Percentiles rank a stretch among this genome's conserved stretches.
Evolutionary conservation across 352 stramenopile genomes (phyloP).

Genomic region (Phytophthora pluvialis): DNA sequence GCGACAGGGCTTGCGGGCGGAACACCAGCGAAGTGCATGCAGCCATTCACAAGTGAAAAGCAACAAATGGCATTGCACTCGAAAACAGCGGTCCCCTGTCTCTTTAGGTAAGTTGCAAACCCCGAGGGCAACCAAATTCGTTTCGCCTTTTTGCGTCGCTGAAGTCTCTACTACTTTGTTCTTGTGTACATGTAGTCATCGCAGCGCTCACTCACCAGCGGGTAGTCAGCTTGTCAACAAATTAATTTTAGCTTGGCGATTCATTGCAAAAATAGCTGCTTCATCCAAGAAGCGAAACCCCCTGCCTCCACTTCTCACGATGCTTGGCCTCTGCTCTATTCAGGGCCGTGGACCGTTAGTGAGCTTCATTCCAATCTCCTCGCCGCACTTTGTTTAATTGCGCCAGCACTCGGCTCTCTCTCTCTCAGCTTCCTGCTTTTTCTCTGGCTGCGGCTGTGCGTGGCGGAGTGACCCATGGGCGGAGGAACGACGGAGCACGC

Average conservation of each 20-base stretch:
- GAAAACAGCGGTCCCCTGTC: slow-evolving; percentile 1
- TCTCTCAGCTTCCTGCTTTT: slow-evolving; percentile 1
- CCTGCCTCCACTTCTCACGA: slow-evolving; percentile 23
- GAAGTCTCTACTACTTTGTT: neutral
- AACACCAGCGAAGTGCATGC: too few species aligned
- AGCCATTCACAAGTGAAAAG: neutral
- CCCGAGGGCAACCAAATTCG: neutral
- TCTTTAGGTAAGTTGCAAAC: neutral
- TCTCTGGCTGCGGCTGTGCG: slow-evolving; percentile 11
- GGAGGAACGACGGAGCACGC: slow-evolving; percentile 23
- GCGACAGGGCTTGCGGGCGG: neutral
- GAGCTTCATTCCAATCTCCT: slow-evolving; percentile 10
- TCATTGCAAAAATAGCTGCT: slow-evolving; percentile 22
- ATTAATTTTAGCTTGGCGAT: slow-evolving; percentile 5
- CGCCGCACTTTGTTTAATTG: slow-evolving; percentile 1
- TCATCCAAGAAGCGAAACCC: slow-evolving; percentile 23
- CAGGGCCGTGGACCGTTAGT: slow-evolving; percentile 15
- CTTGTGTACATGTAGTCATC: too few species aligned
- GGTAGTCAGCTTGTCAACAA: neutral
- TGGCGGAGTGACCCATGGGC: slow-evolving; percentile 27
- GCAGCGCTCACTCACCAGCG: too few species aligned
- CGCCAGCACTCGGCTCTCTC: slow-evolving; percentile 7
- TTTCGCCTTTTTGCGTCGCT: neutral
- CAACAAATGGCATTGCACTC: too few species aligned
- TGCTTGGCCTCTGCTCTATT: slow-evolving; percentile 19